Evolutionary conservation across 352 stramenopile genomes (phyloP).

Genomic region (Pythium rishiriense): DNA sequence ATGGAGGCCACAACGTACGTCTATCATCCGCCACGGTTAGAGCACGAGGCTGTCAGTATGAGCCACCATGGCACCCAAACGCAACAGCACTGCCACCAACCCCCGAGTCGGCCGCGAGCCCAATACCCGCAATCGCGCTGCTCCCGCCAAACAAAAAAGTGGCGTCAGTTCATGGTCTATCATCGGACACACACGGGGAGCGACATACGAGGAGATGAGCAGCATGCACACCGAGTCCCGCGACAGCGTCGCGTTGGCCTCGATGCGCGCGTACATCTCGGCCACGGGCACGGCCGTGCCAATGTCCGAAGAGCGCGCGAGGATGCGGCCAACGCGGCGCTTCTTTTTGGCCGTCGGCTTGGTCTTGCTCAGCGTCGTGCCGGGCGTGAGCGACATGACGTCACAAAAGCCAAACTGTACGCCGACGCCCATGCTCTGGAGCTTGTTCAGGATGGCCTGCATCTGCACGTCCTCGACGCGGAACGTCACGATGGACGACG

Average conservation of each 20-base stretch:
- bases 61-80: background rate
- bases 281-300: slow-evolving; percentile 81
- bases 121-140: slow-evolving; percentile 80
- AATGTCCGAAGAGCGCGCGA: slow-evolving; percentile 78
- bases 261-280: slow-evolving; percentile 87
- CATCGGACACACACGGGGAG: no score
- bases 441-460: slow-evolving; percentile 79
- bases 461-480: slow-evolving; percentile 84
- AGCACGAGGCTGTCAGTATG: background rate
- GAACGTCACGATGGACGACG: slow-evolving; percentile 87
- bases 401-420: slow-evolving; percentile 88
- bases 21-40: slow-evolving; percentile 26
- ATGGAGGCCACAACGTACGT: slow-evolving; percentile 87
- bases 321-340: slow-evolving; percentile 61
- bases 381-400: slow-evolving; percentile 86
- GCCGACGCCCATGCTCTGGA: slow-evolving; percentile 79
- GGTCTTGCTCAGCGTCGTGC: slow-evolving; percentile 73
- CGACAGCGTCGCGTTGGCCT: slow-evolving; percentile 79
- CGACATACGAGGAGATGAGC: slow-evolving; percentile 84
- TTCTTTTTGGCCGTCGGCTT: slow-evolving; percentile 49
- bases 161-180: background rate
- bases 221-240: slow-evolving; percentile 84
- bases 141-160: background rate
- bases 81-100: slow-evolving; percentile 27
- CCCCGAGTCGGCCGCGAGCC: slow-evolving; percentile 69